These are phyloP conservation scores for Funneliformis mosseae DNA, from an alignment of 192 early-diverging fungal genomes.

Conservation along the genomic window DNA sequence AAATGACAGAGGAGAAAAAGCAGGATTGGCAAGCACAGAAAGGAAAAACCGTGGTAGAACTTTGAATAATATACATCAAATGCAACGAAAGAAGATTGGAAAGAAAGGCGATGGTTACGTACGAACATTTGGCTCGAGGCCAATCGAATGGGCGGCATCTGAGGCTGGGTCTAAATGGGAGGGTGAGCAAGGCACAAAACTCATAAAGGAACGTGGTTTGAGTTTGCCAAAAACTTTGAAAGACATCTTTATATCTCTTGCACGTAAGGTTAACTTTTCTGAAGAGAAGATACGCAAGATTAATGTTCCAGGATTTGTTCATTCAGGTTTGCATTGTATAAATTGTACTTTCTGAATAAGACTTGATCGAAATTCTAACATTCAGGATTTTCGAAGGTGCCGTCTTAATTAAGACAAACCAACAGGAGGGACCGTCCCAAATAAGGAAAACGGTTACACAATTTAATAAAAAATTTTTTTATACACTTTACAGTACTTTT, in stretches of 20 bases:
- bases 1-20: slow-evolving; percentile 19
- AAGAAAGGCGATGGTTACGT: slow-evolving; percentile 27
- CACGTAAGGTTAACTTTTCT: too few species aligned
- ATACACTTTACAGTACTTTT: too few species aligned
- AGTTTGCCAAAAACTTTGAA: too few species aligned
- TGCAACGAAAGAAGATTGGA: slow-evolving; percentile 3
- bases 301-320: too few species aligned
- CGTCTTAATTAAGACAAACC: slow-evolving; percentile 19
- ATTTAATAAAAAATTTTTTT: too few species aligned
- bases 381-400: slow-evolving; percentile 29
- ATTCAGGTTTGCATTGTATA: not conserved
- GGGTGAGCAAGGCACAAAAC: not conserved
- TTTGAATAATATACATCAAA: slow-evolving; percentile 7
- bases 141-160: slow-evolving; percentile 24
- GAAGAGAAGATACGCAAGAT: too few species aligned
- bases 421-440: too few species aligned
- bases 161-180: slow-evolving; percentile 26
- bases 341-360: not conserved
- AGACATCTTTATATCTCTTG: too few species aligned
- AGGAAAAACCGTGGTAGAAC: slow-evolving; percentile 17
- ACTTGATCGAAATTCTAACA: not conserved
- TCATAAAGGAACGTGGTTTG: too few species aligned
- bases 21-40: slow-evolving; percentile 17
- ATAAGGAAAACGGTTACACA: too few species aligned
- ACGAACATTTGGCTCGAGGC: slow-evolving; percentile 6